Base-by-base conservation (phyloP, 371 early-diverging fungal species). In the Furculomyces boomerangus region DNA sequence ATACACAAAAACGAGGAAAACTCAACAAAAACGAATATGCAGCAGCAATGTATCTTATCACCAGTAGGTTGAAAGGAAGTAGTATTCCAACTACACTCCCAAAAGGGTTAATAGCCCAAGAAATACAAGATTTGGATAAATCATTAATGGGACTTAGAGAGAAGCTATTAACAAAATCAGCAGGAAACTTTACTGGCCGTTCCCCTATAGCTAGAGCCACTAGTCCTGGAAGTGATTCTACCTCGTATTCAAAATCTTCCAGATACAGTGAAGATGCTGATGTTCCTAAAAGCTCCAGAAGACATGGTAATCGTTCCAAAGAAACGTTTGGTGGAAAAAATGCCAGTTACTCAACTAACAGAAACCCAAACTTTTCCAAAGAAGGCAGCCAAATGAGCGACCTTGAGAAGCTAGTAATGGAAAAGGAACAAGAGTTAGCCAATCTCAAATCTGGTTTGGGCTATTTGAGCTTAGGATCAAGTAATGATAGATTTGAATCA, bases 31-130 rank as follows among this genome's bases (percentile, higher is more conserved):
- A 91, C 65, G 93, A 92, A 66, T 94, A 93, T 60, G 80, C 88
- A 8, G 90, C 92, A 0, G 93, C 93, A 25, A 90, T 94, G 91
- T 86, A 93, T 63, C 67, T 94, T 26, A 80, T 93, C 40, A 83
- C 86, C 61, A 70, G 81, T 16, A 86, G 86, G 49, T 61, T 88
- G 16, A 79, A 76, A 41, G 91, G 91, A 1, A 72, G 75, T 27
- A 82, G 78, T 48, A 70, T 94, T 10, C 95, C 95, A 10, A 67
- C 71, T 13, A 66, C 63, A 5, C 60, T 94, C 35, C 95, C 95
- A 1, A n/a, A n/a, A n/a, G n/a, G n/a, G n/a, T n/a, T n/a, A n/a
- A n/a, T n/a, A n/a, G n/a, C n/a, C n/a, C 71, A 74, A 1, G 86
- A 86, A 31, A 72, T 94, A 30, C 71, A 28, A 14, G 35, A 35